Evolutionary conservation across 345 rosid genomes (phyloP).

Genomic region (Aurinia saxatilis): DNA sequence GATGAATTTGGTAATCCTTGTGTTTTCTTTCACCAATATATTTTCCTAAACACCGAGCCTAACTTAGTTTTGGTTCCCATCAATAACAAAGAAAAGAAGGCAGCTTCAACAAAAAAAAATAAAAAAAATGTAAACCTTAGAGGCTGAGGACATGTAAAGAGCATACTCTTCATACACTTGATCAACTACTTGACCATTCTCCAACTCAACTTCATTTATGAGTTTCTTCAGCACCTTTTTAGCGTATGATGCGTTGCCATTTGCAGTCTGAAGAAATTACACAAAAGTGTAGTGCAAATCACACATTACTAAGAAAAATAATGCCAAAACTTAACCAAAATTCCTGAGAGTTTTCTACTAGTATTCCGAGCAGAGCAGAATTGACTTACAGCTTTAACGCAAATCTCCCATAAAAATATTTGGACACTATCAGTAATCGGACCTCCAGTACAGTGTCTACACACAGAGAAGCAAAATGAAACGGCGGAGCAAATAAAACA

Average conservation of each 20-base stretch:
- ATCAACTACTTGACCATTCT: slow-evolving; percentile 45
- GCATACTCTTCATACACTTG: slow-evolving; percentile 58
- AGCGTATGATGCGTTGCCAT: slow-evolving; percentile 41
- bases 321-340: no score
- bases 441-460: slow-evolving; percentile 59
- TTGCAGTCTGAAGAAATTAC: slow-evolving; percentile 36
- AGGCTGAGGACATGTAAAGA: slow-evolving; percentile 37
- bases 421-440: slow-evolving; percentile 47
- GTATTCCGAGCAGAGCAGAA: background rate
- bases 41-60: slow-evolving; percentile 34
- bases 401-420: slow-evolving; percentile 61
- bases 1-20: slow-evolving; percentile 50
- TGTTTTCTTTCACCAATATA: slow-evolving; percentile 30
- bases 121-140: slow-evolving; percentile 40
- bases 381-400: slow-evolving; percentile 50
- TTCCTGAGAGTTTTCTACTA: background rate
- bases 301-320: background rate
- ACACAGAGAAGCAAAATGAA: background rate
- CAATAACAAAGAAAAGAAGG: background rate
- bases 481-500: background rate
- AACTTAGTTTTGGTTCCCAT: slow-evolving; percentile 2
- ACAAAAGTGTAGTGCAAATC: background rate
- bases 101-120: background rate
- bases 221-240: slow-evolving; percentile 67
- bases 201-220: slow-evolving; percentile 58